Conservation (phyloP, 768 basidiomycete genomes). For the Suillus subluteus region DNA sequence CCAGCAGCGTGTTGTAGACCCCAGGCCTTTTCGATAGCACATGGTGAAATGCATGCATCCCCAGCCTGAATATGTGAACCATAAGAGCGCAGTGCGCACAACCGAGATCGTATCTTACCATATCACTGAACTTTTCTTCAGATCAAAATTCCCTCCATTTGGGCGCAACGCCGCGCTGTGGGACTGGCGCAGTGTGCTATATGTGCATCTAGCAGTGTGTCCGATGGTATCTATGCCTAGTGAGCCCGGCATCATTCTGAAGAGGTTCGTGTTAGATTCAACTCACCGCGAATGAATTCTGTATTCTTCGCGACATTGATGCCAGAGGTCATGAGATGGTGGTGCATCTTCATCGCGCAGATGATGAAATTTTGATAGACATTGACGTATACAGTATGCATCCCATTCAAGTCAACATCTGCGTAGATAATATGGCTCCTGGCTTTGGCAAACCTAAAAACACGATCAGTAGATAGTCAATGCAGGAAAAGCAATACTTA, state of each 20-base stretch:
- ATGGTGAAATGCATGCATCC: constrained; percentile 75
- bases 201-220: constrained; percentile 61
- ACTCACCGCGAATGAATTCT: constrained; percentile 60
- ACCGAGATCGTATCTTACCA: constrained; percentile 52
- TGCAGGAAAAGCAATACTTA: constrained; percentile 36
- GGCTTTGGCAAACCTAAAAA: constrained; percentile 64
- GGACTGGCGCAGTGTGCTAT: constrained; percentile 52
- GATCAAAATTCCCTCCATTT: constrained; percentile 42
- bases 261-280: background rate
- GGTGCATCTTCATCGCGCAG: constrained; percentile 84
- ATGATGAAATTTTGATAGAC: constrained; percentile 86
- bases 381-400: constrained; percentile 69
- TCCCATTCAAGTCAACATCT: constrained; percentile 71
- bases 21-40: constrained; percentile 60
- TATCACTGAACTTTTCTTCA: constrained; percentile 53
- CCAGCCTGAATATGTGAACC: constrained; percentile 59
- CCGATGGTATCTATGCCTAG: constrained; percentile 56
- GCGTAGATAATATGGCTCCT: constrained; percentile 81
- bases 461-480: constrained; percentile 14
- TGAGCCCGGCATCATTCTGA: background rate
- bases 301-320: constrained; percentile 46
- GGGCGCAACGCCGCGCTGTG: constrained; percentile 41
- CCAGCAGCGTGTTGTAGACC: constrained; percentile 51
- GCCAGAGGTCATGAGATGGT: constrained; percentile 72
- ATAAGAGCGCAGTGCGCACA: constrained; percentile 10